phyloP scores from a whole-genome alignment of 176 grass and related monocot species.

The Rhynchospora pubera region DNA sequence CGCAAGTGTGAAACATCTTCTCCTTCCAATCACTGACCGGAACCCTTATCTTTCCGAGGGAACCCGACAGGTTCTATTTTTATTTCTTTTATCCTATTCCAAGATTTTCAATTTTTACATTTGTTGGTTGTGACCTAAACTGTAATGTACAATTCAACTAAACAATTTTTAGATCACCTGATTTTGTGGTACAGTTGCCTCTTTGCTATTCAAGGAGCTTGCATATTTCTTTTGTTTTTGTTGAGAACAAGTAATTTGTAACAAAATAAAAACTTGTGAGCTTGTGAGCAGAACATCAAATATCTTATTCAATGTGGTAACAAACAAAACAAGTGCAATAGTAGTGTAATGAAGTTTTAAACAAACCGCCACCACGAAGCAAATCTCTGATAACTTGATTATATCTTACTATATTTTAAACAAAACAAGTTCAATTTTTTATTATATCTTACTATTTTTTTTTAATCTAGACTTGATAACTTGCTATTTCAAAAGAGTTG shows the following conservation, averaged over 20 bases:
- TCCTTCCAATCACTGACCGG: constrained; percentile 80
- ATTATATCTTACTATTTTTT: not conserved
- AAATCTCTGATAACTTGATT: too few relatives aligned
- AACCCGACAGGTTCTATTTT: constrained; percentile 66
- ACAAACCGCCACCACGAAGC: not conserved
- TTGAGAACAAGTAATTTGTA: not conserved
- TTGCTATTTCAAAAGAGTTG: not conserved
- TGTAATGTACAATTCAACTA: not conserved
- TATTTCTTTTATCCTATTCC: not conserved
- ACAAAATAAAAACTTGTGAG: not conserved
- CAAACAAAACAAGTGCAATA: not conserved
- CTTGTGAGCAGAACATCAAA: not conserved
- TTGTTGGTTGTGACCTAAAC: not conserved
- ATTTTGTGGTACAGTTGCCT: not conserved
- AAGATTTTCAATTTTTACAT: not conserved
- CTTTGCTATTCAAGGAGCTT: not conserved
- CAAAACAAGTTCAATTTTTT: not conserved
- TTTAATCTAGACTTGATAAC: not conserved
- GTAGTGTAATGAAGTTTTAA: not conserved
- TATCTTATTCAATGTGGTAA: not conserved
- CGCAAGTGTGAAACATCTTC: constrained; percentile 67
- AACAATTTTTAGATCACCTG: not conserved
- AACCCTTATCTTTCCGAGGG: constrained; percentile 98
- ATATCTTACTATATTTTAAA: too few relatives aligned
- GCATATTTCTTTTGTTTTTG: not conserved